Conservation (phyloP, 345 rosid genomes). For the Euphorbia pulcherrima region DNA sequence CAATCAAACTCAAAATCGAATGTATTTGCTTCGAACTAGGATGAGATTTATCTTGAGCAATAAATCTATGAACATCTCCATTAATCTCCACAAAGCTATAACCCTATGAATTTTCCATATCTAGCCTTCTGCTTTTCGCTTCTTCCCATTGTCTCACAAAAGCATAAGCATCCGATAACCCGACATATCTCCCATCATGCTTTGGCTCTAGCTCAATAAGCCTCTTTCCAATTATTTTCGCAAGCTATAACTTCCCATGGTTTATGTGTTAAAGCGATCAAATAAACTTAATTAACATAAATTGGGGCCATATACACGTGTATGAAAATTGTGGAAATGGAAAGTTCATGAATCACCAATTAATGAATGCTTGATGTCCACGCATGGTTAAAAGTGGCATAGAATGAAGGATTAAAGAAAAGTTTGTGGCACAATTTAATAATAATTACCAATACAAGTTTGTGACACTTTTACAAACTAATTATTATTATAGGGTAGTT, state of each 20-base stretch:
- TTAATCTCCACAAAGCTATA: conserved; percentile 54
- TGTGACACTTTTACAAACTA: too few relatives aligned
- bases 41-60: conserved; percentile 63
- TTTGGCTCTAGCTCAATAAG: conserved; percentile 69
- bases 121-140: conserved; percentile 54
- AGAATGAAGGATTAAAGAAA: too few relatives aligned
- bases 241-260: conserved; percentile 59
- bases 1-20: conserved; percentile 34
- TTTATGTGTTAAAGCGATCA: too few relatives aligned
- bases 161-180: conserved; percentile 64
- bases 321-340: too few relatives aligned
- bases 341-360: too few relatives aligned
- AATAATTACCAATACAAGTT: too few relatives aligned
- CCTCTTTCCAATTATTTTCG: conserved; percentile 62
- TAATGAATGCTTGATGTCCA: too few relatives aligned
- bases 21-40: conserved; percentile 36
- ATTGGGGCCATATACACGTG: too few relatives aligned
- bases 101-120: conserved; percentile 77
- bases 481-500: too few relatives aligned
- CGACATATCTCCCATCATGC: conserved; percentile 68
- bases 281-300: too few relatives aligned
- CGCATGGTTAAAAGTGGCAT: too few relatives aligned
- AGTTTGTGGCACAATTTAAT: too few relatives aligned
- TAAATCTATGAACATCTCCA: conserved; percentile 52
- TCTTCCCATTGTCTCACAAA: conserved; percentile 52